A percentile compares a stretch with the other conserved stretches of the same genome.
phyloP scores from a whole-genome alignment of 2,329 filamentous ascomycete species.

The Diaporthe nobilis region DNA sequence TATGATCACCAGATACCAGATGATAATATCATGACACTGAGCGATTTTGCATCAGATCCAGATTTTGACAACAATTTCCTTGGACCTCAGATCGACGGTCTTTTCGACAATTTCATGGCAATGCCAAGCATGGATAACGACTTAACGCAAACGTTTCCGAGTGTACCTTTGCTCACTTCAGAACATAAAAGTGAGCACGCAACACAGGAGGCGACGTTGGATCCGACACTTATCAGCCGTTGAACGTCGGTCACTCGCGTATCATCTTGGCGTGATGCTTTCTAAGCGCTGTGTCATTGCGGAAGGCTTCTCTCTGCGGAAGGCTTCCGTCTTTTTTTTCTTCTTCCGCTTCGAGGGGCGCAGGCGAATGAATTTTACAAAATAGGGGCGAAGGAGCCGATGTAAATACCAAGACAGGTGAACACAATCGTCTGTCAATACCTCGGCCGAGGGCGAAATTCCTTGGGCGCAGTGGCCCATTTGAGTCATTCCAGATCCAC shows the following conservation, averaged over 20 bases:
- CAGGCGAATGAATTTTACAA: background rate
- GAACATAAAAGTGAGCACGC: background rate
- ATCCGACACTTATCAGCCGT: background rate
- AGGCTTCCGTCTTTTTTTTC: background rate
- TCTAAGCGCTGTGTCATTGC: background rate
- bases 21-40: background rate
- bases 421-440: background rate
- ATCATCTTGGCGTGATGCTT: too few species aligned
- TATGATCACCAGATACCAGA: background rate
- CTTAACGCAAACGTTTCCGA: background rate
- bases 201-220: background rate
- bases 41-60: background rate
- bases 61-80: background rate
- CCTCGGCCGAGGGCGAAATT: background rate
- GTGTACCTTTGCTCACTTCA: background rate
- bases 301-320: too few species aligned
- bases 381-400: background rate
- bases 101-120: background rate
- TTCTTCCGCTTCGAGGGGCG: too few species aligned
- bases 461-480: background rate
- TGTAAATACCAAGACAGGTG: background rate
- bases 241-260: background rate
- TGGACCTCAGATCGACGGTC: background rate
- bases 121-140: background rate
- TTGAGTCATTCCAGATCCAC: slow-evolving; percentile 21